Conservation (phyloP, 495 filamentous ascomycete genomes). For the Emericellopsis terricola region DNA sequence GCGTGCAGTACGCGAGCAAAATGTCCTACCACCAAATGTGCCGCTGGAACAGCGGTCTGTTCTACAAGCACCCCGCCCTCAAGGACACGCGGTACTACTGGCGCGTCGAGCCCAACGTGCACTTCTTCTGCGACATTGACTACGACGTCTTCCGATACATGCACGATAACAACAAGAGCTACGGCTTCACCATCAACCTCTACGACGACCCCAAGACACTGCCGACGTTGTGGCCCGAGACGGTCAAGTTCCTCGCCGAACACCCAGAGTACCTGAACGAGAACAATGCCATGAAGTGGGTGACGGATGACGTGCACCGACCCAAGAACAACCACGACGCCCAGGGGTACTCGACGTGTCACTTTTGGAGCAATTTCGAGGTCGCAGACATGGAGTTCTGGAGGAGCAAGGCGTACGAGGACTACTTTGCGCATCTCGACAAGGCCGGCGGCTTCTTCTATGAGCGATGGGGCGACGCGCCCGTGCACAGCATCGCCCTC, state of each 20-base stretch:
- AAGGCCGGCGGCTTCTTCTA: slow-evolving; percentile 96
- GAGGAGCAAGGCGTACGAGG: slow-evolving; percentile 77
- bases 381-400: slow-evolving; percentile 93
- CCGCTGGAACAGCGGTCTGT: slow-evolving; percentile 95
- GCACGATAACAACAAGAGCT: slow-evolving; percentile 93
- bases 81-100: slow-evolving; percentile 79
- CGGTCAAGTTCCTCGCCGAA: slow-evolving; percentile 65
- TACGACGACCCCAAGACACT: slow-evolving; percentile 82
- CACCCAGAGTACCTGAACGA: slow-evolving; percentile 67
- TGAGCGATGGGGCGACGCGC: slow-evolving; percentile 96
- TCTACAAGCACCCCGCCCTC: slow-evolving; percentile 90
- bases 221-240: slow-evolving; percentile 87
- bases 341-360: slow-evolving; percentile 94
- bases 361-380: slow-evolving; percentile 99
- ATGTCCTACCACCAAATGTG: slow-evolving; percentile 98
- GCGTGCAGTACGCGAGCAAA: slow-evolving; percentile 76
- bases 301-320: slow-evolving; percentile 57
- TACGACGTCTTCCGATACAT: slow-evolving; percentile 99
- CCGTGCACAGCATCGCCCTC: slow-evolving; percentile 90
- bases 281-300: slow-evolving; percentile 77
- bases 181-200: slow-evolving; percentile 96
- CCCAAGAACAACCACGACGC: slow-evolving; percentile 65
- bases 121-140: slow-evolving; percentile 98
- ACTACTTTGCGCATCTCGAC: slow-evolving; percentile 94
- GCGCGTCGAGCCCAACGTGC: slow-evolving; percentile 97